These are phyloP conservation scores for Wickerhamiella dianesei DNA, from an alignment of 805 yeast genomes.

Conservation along the genomic window DNA sequence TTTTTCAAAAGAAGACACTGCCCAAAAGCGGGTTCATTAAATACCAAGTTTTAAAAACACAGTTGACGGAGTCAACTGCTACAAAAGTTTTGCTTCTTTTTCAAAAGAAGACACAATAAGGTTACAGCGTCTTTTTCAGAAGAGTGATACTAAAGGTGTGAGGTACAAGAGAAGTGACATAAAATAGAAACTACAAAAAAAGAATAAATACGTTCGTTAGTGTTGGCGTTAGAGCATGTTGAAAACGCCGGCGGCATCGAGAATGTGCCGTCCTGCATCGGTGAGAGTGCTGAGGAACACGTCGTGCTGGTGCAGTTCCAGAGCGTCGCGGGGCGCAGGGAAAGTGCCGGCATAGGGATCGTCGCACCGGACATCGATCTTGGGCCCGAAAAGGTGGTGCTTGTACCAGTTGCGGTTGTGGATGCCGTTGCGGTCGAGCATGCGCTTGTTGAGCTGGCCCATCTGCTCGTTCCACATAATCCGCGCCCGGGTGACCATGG, in stretches of 20 bases:
- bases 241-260: slow-evolving; percentile 9
- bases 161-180: no score
- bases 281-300: slow-evolving; percentile 33
- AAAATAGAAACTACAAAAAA: no score
- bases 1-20: no score
- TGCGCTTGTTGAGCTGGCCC: slow-evolving; percentile 38
- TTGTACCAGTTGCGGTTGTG: slow-evolving; percentile 48
- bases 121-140: no score
- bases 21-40: no score
- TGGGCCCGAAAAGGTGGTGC: slow-evolving; percentile 59
- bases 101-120: no score
- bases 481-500: slow-evolving; percentile 54
- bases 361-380: slow-evolving; percentile 40
- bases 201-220: not conserved
- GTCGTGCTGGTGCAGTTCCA: slow-evolving; percentile 36
- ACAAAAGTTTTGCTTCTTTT: no score
- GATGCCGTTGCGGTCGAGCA: slow-evolving; percentile 33
- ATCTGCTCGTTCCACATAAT: slow-evolving; percentile 72
- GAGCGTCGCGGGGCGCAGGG: slow-evolving; percentile 63
- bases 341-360: slow-evolving; percentile 48
- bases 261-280: slow-evolving; percentile 11
- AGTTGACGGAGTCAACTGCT: no score
- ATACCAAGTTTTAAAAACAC: no score
- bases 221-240: not conserved
- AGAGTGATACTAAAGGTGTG: no score